These are phyloP conservation scores for Saraca asoca DNA, from an alignment of 331 rosid genomes.

Conservation along the genomic window DNA sequence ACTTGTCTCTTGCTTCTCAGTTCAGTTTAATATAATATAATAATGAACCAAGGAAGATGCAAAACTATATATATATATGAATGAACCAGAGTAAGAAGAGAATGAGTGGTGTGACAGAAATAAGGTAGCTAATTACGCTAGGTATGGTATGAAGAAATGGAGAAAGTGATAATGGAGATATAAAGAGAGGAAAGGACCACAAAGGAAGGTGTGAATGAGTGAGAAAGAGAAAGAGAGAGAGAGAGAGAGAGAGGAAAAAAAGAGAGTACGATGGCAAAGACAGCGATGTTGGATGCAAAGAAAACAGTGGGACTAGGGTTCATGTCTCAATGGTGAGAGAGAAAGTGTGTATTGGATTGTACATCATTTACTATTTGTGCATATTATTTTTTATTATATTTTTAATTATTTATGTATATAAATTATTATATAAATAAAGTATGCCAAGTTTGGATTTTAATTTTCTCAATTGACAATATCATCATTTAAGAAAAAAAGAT, in stretches of 20 bases:
- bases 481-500: too few species aligned
- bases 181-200: slow-evolving; percentile 56
- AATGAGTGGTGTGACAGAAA: slow-evolving; percentile 30
- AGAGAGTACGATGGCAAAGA: slow-evolving; percentile 52
- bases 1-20: background rate
- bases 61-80: slow-evolving; percentile 6
- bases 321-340: slow-evolving; percentile 33
- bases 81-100: slow-evolving; percentile 3
- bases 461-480: too few species aligned
- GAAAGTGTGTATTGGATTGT: background rate
- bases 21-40: slow-evolving; percentile 16
- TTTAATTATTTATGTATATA: too few species aligned
- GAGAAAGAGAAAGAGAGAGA: slow-evolving; percentile 13
- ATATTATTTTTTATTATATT: too few species aligned
- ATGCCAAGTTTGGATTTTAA: too few species aligned
- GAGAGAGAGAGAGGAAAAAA: slow-evolving; percentile 24
- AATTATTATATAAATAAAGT: too few species aligned
- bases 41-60: background rate
- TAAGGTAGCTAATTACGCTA: slow-evolving; percentile 22
- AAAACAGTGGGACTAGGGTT: slow-evolving; percentile 58
- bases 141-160: slow-evolving; percentile 38
- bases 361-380: too few species aligned
- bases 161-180: slow-evolving; percentile 71
- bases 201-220: slow-evolving; percentile 6
- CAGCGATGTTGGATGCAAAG: slow-evolving; percentile 70